Conservation (phyloP, 805 yeast genomes). For the Spathaspora arborariae region DNA sequence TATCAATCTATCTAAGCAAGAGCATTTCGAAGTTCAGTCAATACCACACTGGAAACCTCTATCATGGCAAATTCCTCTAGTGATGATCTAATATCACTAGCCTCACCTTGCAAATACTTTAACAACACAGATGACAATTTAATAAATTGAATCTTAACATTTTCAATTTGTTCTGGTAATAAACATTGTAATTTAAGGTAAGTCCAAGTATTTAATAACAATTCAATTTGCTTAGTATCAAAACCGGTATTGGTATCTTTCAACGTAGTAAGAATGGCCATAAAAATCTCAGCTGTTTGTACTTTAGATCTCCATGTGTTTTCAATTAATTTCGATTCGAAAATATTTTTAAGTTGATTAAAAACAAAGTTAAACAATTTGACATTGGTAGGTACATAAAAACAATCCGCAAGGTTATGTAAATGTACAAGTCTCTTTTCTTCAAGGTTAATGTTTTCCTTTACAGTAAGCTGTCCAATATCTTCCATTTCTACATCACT, state of each 20-base stretch:
- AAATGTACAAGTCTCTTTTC: conserved; percentile 41
- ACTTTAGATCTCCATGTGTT: conserved; percentile 63
- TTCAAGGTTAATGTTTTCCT: conserved; percentile 44
- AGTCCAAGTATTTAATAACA: conserved; percentile 23
- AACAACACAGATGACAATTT: conserved; percentile 24
- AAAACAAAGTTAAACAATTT: conserved; percentile 26
- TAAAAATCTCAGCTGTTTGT: conserved; percentile 41
- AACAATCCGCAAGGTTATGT: conserved; percentile 31
- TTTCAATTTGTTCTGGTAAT: conserved; percentile 46
- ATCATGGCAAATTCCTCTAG: conserved; percentile 16
- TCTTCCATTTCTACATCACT: conserved; percentile 20
- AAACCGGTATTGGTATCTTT: conserved; percentile 8
- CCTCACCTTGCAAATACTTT: conserved; percentile 13
- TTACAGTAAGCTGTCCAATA: conserved; percentile 27
- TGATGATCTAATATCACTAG: conserved; percentile 10
- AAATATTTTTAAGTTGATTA: conserved; percentile 18
- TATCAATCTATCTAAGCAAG: neutral
- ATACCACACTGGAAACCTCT: conserved; percentile 49
- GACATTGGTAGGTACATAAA: conserved; percentile 10
- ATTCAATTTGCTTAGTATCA: conserved; percentile 6
- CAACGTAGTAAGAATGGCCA: conserved; percentile 11
- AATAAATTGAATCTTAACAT: conserved; percentile 51
- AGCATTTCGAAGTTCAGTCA: conserved; percentile 21
- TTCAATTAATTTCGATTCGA: conserved; percentile 22
- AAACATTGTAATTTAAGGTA: conserved; percentile 26